Evolutionary conservation across 805 yeast genomes (phyloP).

Genomic region (Dipodascus geniculatus): DNA sequence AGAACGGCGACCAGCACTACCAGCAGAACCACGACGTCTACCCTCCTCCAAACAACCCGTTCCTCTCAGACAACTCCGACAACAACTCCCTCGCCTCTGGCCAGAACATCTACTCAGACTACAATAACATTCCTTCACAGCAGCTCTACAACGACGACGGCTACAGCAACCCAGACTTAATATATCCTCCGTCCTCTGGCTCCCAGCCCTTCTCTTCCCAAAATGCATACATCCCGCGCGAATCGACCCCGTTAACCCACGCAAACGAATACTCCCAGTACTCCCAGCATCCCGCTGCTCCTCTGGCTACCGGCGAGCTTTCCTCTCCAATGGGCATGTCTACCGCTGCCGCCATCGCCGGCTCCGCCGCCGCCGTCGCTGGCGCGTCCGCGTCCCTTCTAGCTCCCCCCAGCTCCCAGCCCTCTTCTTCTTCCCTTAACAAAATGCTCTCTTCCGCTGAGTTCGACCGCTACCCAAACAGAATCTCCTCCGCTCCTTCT

Average conservation of each 20-base stretch:
- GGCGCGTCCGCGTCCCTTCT: constrained; percentile 4
- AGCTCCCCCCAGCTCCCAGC: constrained; percentile 11
- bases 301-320: neutral
- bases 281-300: constrained; percentile 7
- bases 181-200: too few species aligned
- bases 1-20: too few species aligned
- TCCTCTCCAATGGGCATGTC: constrained; percentile 8
- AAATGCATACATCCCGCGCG: neutral
- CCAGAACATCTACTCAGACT: neutral
- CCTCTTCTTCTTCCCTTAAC: constrained; percentile 14
- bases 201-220: too few species aligned
- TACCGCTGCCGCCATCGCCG: constrained; percentile 6
- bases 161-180: neutral
- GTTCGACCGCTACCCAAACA: constrained; percentile 27
- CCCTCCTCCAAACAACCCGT: neutral
- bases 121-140: neutral
- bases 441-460: constrained; percentile 18
- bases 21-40: neutral
- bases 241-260: neutral
- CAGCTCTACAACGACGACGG: neutral
- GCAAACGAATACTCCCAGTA: neutral
- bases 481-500: constrained; percentile 18
- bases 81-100: neutral
- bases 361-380: constrained; percentile 7
- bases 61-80: constrained; percentile 1